These are phyloP conservation scores for Climacium dendroides DNA, from an alignment of 225 moss, liverwort and hornwort species.

Conservation along the genomic window DNA sequence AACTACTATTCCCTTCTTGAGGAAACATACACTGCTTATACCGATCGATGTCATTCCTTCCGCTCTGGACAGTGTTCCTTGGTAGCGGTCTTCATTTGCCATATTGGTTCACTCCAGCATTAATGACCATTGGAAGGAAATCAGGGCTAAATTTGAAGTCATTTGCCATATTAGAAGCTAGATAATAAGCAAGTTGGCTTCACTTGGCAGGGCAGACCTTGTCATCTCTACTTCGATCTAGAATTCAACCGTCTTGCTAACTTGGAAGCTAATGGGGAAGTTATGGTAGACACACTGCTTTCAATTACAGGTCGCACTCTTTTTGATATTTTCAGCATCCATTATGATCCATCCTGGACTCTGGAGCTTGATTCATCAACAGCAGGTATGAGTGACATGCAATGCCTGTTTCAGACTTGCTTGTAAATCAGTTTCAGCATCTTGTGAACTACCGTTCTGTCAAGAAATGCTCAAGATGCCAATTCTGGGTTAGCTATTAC, in stretches of 20 bases:
- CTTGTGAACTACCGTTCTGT: neutral
- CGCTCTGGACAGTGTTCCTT: neutral
- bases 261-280: constrained; percentile 52
- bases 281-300: constrained; percentile 81
- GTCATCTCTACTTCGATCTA: constrained; percentile 97
- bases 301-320: constrained; percentile 28
- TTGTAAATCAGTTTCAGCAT: constrained; percentile 9
- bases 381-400: constrained; percentile 29
- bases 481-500: neutral
- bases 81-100: neutral
- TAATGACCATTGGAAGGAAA: neutral
- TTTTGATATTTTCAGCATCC: constrained; percentile 46
- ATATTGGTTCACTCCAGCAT: neutral
- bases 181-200: neutral
- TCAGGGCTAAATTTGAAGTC: neutral
- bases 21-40: neutral
- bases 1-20: neutral
- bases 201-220: constrained; percentile 86
- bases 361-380: constrained; percentile 92
- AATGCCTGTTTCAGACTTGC: constrained; percentile 17
- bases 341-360: constrained; percentile 70
- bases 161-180: neutral
- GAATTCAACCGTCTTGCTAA: constrained; percentile 68
- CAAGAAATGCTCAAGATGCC: neutral
- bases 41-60: neutral